Base-by-base conservation (phyloP, 1,284 basidiomycete genomes). In the Jaminaea rosea region DNA sequence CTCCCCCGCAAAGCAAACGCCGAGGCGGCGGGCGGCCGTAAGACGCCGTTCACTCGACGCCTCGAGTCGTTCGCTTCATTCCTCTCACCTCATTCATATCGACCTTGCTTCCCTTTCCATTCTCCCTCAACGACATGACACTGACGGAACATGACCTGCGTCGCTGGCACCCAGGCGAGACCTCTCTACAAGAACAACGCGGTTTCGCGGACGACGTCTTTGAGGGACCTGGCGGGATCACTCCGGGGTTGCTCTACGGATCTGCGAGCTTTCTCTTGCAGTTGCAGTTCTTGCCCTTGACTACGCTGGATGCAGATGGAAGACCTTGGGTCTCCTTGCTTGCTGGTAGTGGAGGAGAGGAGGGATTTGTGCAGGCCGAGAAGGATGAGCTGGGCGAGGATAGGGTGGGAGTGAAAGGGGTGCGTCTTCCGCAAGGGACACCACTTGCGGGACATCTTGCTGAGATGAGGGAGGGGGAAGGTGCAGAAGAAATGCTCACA, bases 241-340 rank as follows among this genome's bases (percentile, higher is more conserved):
- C 9, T 15, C 29, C 29, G 9, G 29, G 29, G 9, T 15, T 31
- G 9, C 8, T 31, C 29, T 31, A 31, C 29, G 29, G 29, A 8
- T 31, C 29, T 15, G 8, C 29, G 8, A 8, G 9, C 15, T 55
- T 55, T 32, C 36, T 55, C 7, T 41, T 13, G 4, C 44, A 49
- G 46, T 47, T 55, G 21, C 15, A 31, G 2, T 52, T 55, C 31
- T n/a, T 52, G 3, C 50, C 49, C 5, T 26, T 52, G 8, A 52
- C 53, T 11, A 51, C 49, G 2, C 45, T 55, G 36, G 53, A 55
- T 44, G 27, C 27, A 13, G 17, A 24, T 9, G 44, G 45, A 15
- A 23, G 47, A 19, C 53, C 53, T 17, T 55, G 53, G 53, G 36
- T 34, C 26, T 27, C 21, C 24, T 7, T 55, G 6, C 34, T 55